Base-by-base conservation (phyloP, 2,329 filamentous ascomycete genomes). In the Trichoderma asperellum region DNA sequence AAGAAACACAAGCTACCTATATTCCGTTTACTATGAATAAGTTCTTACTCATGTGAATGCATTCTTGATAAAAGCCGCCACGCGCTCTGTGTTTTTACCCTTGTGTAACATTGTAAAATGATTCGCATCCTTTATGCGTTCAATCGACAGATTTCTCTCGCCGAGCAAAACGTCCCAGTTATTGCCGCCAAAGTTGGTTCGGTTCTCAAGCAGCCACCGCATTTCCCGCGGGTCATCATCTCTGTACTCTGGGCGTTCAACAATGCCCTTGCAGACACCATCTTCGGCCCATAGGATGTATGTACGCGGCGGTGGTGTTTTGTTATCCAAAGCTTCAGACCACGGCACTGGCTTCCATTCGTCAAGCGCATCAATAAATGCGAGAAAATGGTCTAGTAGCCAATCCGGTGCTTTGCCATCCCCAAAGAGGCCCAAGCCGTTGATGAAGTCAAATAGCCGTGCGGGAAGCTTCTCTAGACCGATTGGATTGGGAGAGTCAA, bases 221-320 rank as follows among this genome's bases (percentile, higher is more conserved):
- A 79, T 83, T 88, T 70, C 70, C n/a, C 67, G 49, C 14, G 69
- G 69, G 37, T 71, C 70, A 21, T 71, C 61, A n/a, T 68, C 64
- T 47, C 59, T 35, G 43, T 68, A 65, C 14, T 70, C 70, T 18
- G 70, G 70, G 73, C 87, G 87, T 0, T 85, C 85, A 73, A 86
- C 83, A 0, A 89, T 89, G 55, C 88, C 81, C 72, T 89, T 86
- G 81, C 89, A 92, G 5, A 92, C 89, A 72, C 90, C 90, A 70
- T 92, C 89, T 73, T 89, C 88, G 77, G 89, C 91, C 90, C 90
- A 93, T 74, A 93, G 59, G 86, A 83, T 73, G 86, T 87, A n/a
- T 88, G 87, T 49, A 86, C 85, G 59, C 89, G 88, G 62, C 85
- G 87, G 72, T 83, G 85, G 21, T 5, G 60, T 24, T 14, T 18